Conservation (phyloP, 768 basidiomycete genomes). For the Cytidiella melzeri region DNA sequence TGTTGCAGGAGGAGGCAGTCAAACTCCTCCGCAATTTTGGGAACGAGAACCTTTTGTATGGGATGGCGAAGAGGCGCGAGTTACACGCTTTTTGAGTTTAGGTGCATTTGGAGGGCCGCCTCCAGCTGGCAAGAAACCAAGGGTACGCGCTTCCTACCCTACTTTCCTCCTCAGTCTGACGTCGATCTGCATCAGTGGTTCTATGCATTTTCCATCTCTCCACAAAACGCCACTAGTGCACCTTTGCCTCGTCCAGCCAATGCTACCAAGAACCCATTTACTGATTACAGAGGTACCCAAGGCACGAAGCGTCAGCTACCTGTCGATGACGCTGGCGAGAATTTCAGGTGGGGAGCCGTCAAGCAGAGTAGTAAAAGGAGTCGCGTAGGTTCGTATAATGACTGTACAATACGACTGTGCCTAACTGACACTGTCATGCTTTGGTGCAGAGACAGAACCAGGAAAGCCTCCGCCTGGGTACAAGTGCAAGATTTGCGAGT, state of each 20-base stretch:
- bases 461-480: slow-evolving; percentile 66
- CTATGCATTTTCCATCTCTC: slow-evolving; percentile 88
- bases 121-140: slow-evolving; percentile 65
- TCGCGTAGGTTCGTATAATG: slow-evolving; percentile 44
- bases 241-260: slow-evolving; percentile 48
- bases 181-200: slow-evolving; percentile 66
- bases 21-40: slow-evolving; percentile 70
- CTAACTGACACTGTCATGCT: no score
- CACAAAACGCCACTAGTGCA: slow-evolving; percentile 36
- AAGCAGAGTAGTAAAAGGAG: slow-evolving; percentile 52
- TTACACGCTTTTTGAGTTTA: slow-evolving; percentile 78
- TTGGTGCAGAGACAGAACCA: slow-evolving; percentile 30
- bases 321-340: slow-evolving; percentile 43
- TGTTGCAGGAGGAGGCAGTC: slow-evolving; percentile 47
- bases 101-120: slow-evolving; percentile 77
- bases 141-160: slow-evolving; percentile 44
- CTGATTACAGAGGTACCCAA: slow-evolving; percentile 29
- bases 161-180: slow-evolving; percentile 5
- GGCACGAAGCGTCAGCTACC: slow-evolving; percentile 45
- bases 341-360: slow-evolving; percentile 66
- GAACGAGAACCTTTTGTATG: slow-evolving; percentile 91
- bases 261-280: slow-evolving; percentile 67
- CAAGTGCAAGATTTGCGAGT: slow-evolving; percentile 73
- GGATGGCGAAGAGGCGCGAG: slow-evolving; percentile 61
- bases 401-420: no score